Conservation (phyloP, 441 rosid species). For the Lepidium campestre region DNA sequence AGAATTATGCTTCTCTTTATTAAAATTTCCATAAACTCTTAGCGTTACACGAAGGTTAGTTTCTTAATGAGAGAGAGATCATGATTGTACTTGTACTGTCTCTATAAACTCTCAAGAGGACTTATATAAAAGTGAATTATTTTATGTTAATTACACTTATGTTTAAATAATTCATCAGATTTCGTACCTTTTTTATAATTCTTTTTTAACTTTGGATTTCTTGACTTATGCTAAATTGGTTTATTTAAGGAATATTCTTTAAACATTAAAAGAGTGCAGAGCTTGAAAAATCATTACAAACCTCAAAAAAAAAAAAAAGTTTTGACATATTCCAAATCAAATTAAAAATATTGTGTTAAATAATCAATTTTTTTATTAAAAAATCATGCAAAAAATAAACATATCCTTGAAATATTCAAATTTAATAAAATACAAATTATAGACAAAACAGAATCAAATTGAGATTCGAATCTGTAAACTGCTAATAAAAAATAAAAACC, state of each 20-base stretch:
- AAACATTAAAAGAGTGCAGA: not conserved
- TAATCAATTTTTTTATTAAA: not conserved
- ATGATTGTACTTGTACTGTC: not conserved
- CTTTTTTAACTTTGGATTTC: not conserved
- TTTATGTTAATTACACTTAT: not conserved
- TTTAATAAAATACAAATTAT: not conserved
- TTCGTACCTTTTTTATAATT: not conserved
- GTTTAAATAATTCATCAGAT: not conserved
- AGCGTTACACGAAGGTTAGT: constrained; percentile 1
- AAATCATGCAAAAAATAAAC: not conserved
- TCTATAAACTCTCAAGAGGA: not conserved
- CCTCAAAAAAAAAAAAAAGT: not conserved
- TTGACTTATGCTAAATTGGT: not conserved
- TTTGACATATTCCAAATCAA: not conserved
- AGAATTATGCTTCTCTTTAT: not conserved
- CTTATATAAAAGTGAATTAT: not conserved
- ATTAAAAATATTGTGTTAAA: not conserved
- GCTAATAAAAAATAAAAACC: not conserved
- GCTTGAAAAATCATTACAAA: not conserved
- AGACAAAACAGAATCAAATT: not conserved
- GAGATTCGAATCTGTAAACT: constrained; percentile 18
- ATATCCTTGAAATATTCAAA: constrained; percentile 2
- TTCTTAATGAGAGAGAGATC: constrained; percentile 1
- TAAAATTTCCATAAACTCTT: not conserved
- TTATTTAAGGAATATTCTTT: constrained; percentile 16